Evolutionary conservation across 225 moss, liverwort and hornwort species (phyloP).

Genomic region (Marchantia paleacea): DNA sequence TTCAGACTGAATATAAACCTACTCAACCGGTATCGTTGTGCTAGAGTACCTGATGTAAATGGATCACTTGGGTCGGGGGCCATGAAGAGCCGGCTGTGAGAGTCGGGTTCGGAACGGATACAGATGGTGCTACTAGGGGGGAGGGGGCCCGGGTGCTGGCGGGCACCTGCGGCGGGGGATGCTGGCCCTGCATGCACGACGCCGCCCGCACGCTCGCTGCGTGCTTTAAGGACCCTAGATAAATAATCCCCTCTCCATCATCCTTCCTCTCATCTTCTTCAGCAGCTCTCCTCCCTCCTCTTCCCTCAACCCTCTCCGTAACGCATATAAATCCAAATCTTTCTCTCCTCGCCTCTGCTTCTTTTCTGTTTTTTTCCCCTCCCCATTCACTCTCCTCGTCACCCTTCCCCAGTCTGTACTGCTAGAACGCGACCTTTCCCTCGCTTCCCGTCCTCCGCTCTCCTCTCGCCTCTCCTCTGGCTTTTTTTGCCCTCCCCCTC

Average conservation of each 20-base stretch:
- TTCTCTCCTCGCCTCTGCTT: constrained; percentile 12
- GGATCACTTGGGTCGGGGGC: constrained; percentile 22
- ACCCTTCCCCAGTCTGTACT: constrained; percentile 16
- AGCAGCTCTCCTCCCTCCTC: constrained; percentile 6
- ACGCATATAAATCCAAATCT: constrained; percentile 26
- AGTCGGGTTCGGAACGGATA: constrained; percentile 5
- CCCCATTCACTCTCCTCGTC: constrained; percentile 21
- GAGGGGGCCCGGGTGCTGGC: constrained; percentile 28
- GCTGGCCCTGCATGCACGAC: constrained; percentile 27
- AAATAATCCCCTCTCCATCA: constrained; percentile 17
- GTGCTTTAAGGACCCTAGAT: constrained; percentile 27
- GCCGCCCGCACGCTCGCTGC: constrained; percentile 19
- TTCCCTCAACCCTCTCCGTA: constrained; percentile 13
- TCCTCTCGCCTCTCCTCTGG: background rate
- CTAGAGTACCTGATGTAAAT: constrained; percentile 24
- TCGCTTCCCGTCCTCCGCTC: background rate
- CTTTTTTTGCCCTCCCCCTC: constrained; percentile 11
- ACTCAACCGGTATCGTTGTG: constrained; percentile 19
- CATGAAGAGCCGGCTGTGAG: constrained; percentile 22
- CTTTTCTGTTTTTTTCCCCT: constrained; percentile 22
- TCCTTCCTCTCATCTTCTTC: constrained; percentile 16
- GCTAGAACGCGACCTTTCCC: background rate
- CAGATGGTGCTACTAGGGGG: constrained; percentile 20
- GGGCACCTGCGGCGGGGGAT: constrained; percentile 29
- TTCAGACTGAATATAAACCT: constrained; percentile 8